Conservation (phyloP, 2,329 filamentous ascomycete species). For the Xylariaceae sp. region DNA sequence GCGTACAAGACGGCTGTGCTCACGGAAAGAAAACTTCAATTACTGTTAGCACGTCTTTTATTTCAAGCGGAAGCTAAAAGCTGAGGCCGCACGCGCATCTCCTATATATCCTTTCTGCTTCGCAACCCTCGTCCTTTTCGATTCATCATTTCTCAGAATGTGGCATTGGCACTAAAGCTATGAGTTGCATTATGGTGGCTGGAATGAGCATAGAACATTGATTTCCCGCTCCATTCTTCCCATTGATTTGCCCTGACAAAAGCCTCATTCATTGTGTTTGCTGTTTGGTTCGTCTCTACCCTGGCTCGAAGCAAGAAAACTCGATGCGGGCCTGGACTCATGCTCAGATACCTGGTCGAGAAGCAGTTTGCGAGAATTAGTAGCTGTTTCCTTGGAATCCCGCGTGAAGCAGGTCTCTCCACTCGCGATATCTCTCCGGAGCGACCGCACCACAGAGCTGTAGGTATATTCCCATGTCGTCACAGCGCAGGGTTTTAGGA, state of each 20-base stretch:
- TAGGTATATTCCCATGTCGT: conserved; percentile 12
- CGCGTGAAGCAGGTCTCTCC: too few species aligned
- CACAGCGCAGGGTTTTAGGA: conserved; percentile 3
- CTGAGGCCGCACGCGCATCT: background rate
- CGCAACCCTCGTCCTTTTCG: conserved; percentile 9
- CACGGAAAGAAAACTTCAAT: background rate
- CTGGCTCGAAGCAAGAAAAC: background rate
- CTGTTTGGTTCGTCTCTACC: conserved; percentile 5
- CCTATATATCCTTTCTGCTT: conserved; percentile 7
- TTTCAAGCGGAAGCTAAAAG: background rate
- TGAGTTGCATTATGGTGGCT: conserved; percentile 27
- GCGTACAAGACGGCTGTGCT: background rate
- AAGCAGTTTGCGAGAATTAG: background rate
- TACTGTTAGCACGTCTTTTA: background rate
- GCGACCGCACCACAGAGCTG: background rate
- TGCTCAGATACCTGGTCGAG: background rate
- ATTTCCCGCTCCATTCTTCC: conserved; percentile 29
- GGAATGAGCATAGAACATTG: conserved; percentile 26
- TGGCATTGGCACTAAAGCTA: conserved; percentile 4
- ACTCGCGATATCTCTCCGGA: background rate
- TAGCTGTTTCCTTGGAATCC: background rate
- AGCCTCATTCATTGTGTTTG: conserved; percentile 9
- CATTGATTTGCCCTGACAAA: conserved; percentile 21
- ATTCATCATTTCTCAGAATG: conserved; percentile 19
- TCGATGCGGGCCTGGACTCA: background rate